Base-by-base conservation (phyloP, 768 basidiomycete species). In the Leucocoprinus sp. region DNA sequence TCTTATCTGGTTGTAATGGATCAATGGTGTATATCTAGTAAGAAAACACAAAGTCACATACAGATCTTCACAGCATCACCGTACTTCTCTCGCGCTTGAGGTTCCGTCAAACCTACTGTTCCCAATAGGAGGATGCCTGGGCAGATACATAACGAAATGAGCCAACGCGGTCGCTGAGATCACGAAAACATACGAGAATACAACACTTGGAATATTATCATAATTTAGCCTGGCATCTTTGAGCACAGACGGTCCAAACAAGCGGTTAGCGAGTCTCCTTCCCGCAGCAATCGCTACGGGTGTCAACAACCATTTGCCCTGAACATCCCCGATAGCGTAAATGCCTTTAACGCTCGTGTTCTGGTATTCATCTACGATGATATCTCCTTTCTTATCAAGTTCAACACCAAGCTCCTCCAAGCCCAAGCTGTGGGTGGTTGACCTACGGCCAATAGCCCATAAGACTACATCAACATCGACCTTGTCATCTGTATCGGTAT, bases 241-340 rank as follows among this genome's bases (percentile, higher is more conserved):
- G 75, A 74, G 93, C 64, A 88, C 72, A 50, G 80, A 77, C 2
- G 82, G 82, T 8, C 96, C 96, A 57, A 91, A 99, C 37, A 98
- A 66, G 49, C 96, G 71, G 66, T 98, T 98, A 43, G 85, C 74
- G 29, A 97, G 69, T 50, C 92, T 69, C 49, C 96, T 71, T 17
- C 92, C 96, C 12, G 96, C 96, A 38, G 95, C 95, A 48, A 99
- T 95, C 33, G 96, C 96, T 8, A 99, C 96, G 12, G 96, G 96
- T 3, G 96, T 99, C 49, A 99, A 72, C 24, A 95, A 70, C 34
- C 80, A 88, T 64, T 96, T 93, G 50, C 96, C 96, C 53, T 80
- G 80, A 17, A 93, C 90, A 59, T 99, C 96, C 2, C 96, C 96
- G 46, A 98, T 82, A 2, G 92, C 79, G 35, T 73, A 82, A 54